Percentiles rank a stretch among this genome's conserved stretches.
These are phyloP conservation scores for Mentha longifolia DNA, from an alignment of 257 asterid species.

Conservation along the genomic window DNA sequence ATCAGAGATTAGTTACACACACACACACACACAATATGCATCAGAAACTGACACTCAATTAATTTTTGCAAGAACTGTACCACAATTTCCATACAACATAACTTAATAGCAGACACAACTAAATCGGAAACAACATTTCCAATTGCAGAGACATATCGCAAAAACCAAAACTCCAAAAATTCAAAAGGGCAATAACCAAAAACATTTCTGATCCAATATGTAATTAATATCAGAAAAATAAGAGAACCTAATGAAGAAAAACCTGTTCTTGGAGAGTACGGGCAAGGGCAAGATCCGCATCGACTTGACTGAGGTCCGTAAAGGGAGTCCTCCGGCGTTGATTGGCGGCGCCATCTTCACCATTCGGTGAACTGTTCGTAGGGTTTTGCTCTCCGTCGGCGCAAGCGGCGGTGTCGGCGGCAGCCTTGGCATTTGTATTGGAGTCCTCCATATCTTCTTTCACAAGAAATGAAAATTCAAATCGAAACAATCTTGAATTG, in stretches of 20 bases:
- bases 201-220: slow-evolving; percentile 5
- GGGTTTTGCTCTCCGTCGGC: slow-evolving; percentile 47
- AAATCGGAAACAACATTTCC: not conserved
- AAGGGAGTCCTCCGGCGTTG: slow-evolving; percentile 67
- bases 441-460: slow-evolving; percentile 45
- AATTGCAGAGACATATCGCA: slow-evolving; percentile 13
- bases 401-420: slow-evolving; percentile 30
- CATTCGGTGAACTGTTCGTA: slow-evolving; percentile 29
- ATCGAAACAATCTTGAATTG: slow-evolving; percentile 11
- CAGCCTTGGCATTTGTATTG: slow-evolving; percentile 36
- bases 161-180: not conserved
- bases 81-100: not conserved
- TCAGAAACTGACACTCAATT: slow-evolving; percentile 2
- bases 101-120: not conserved
- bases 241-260: not conserved
- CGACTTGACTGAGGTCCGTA: slow-evolving; percentile 88
- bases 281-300: slow-evolving; percentile 96
- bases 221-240: not conserved
- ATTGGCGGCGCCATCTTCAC: slow-evolving; percentile 43
- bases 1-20: not conserved
- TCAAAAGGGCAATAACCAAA: slow-evolving; percentile 2
- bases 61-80: not conserved
- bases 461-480: slow-evolving; percentile 25
- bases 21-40: not conserved
- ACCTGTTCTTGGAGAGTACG: slow-evolving; percentile 96